Conservation (phyloP, 2,329 filamentous ascomycete genomes). For the Fusarium sp. region DNA sequence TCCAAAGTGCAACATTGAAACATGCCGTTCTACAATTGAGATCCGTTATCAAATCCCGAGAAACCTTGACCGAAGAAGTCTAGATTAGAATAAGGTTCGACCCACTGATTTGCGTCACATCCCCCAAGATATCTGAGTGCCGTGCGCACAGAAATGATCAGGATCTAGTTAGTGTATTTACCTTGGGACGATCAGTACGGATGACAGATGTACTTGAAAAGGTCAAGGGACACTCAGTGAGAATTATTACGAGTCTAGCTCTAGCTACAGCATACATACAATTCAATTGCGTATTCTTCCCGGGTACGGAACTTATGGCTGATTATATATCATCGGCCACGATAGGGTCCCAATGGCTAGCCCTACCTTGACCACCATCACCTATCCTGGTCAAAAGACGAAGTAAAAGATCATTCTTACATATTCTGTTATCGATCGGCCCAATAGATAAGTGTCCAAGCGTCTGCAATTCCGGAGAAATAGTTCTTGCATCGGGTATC, state of each 20-base stretch:
- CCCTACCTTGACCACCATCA: neutral
- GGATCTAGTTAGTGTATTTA: neutral
- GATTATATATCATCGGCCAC: neutral
- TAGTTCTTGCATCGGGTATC: neutral
- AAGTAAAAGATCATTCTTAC: neutral
- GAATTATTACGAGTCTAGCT: neutral
- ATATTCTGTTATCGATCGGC: neutral
- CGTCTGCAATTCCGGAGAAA: neutral
- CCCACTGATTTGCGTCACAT: neutral
- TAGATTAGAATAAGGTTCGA: neutral
- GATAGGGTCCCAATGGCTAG: neutral
- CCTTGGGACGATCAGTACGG: neutral
- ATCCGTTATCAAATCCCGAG: neutral
- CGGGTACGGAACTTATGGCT: neutral
- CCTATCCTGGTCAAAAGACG: neutral
- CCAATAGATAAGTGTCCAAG: neutral
- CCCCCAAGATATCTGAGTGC: neutral
- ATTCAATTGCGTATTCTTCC: neutral
- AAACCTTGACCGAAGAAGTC: neutral
- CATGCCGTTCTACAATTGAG: neutral
- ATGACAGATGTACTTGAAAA: neutral
- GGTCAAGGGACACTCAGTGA: neutral
- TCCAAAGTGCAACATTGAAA: neutral
- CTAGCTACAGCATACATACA: rapidly evolving
- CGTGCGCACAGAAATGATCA: neutral